Base-by-base conservation (phyloP, 1,284 basidiomycete species). In the Moniliella sp. region DNA sequence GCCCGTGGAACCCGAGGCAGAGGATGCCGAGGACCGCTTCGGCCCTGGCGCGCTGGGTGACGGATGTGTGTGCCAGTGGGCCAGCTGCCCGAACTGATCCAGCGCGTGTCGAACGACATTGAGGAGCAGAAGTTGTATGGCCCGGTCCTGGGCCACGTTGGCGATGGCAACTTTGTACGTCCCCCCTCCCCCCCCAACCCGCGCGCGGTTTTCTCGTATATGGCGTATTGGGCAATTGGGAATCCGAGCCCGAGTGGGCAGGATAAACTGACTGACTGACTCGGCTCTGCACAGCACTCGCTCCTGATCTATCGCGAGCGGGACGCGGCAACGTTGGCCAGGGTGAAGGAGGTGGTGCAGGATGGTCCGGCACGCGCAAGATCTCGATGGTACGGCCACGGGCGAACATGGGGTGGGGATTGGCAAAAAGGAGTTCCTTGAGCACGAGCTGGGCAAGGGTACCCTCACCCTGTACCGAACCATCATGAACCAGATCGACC, bases 71-170 rank as follows among this genome's bases (percentile, higher is more conserved):
- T 23, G 21, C 21, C 21, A 7, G 21, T 23, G 8, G 21, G 21
- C 21, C 21, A 23, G 21, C 21, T 23, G 21, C 7, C 8, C 21
- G 21, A 23, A 23, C 21, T 27, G 26, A 13, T 27, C 7, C 7
- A 13, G 14, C 26, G 7, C 26, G 26, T 32, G 13, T 25, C 25
- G 13, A 15, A 9, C 2, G 21, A 25, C 23, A 32, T 32, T 16
- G 25, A 25, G 23, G 14, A 32, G 23, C 23, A 18, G 13, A 21
- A 21, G 4, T 25, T 32, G 12, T 15, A 10, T 13, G 7, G 8
- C 5, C 70, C 69, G 0, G 72, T 78, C 25, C 67, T 76, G 7
- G 79, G 79, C 1, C 81, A 84, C 47, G 78, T 79, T 0, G 82
- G 81, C 1, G 82, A 86, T 56, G 81, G 80, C 62, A 66, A 68